phyloP scores from a whole-genome alignment of 2,329 filamentous ascomycete species.

The Ophiostoma perfectum region DNA sequence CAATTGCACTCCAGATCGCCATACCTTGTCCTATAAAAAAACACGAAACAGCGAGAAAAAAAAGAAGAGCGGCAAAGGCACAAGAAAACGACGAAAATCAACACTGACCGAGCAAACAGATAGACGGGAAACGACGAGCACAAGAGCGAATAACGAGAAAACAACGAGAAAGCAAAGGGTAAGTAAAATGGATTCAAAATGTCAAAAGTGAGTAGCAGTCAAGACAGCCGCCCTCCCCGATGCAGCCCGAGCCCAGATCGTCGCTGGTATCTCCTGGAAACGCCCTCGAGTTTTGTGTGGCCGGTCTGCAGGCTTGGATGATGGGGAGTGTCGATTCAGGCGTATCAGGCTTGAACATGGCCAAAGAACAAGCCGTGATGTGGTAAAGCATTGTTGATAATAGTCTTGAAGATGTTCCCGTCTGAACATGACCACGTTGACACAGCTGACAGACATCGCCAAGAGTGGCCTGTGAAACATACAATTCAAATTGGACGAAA shows the following conservation, averaged over 20 bases:
- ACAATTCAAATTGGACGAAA: background rate
- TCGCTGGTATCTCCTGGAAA: too few relatives aligned
- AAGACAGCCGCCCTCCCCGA: slow-evolving; percentile 25
- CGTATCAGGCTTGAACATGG: too few relatives aligned
- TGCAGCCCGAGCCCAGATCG: background rate
- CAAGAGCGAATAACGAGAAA: background rate
- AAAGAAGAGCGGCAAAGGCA: background rate
- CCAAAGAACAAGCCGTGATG: too few relatives aligned
- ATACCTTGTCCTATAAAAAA: slow-evolving; percentile 41
- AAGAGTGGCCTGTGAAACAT: background rate
- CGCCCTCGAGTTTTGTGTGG: too few relatives aligned
- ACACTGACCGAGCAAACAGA: background rate
- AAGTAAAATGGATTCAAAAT: slow-evolving; percentile 1
- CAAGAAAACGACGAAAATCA: background rate
- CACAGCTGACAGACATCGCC: background rate
- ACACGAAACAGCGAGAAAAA: slow-evolving; percentile 28
- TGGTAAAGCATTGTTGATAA: too few relatives aligned
- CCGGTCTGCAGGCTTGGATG: too few relatives aligned
- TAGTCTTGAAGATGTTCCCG: background rate
- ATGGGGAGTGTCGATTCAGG: too few relatives aligned
- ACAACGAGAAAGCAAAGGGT: too few relatives aligned
- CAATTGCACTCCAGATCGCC: slow-evolving; percentile 49
- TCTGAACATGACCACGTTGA: background rate
- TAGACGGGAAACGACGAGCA: background rate
- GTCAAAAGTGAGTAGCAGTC: slow-evolving; percentile 23